A percentile compares a stretch with the other conserved stretches of the same genome.
Conservation (phyloP, 139 green algal genomes). For the Chlorella sp. region DNA sequence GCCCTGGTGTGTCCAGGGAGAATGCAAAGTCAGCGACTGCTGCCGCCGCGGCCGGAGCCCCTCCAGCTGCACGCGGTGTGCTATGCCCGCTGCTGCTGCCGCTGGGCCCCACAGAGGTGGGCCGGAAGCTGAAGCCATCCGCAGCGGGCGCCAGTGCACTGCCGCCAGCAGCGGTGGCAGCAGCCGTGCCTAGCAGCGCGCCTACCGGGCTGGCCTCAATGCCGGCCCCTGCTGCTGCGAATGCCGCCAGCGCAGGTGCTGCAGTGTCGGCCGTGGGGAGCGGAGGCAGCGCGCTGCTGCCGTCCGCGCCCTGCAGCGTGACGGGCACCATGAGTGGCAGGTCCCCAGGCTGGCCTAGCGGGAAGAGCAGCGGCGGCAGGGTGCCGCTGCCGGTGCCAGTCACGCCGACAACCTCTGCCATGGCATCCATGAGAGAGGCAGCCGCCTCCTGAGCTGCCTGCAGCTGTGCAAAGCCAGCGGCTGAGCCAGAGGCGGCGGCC, state of each 20-base stretch:
- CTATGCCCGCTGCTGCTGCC: slow-evolving; percentile 31
- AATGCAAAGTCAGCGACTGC: slow-evolving; percentile 12
- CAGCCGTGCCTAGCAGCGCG: neutral
- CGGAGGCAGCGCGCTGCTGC: neutral
- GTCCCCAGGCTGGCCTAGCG: neutral
- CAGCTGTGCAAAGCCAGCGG: neutral
- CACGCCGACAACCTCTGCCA: neutral
- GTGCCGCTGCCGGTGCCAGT: neutral
- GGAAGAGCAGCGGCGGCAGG: neutral
- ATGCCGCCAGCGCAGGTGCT: neutral
- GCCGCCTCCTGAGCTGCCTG: slow-evolving; percentile 1
- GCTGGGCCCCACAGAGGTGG: neutral
- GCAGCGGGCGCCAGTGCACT: neutral
- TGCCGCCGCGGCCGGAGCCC: neutral
- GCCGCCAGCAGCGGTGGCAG: neutral
- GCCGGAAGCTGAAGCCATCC: slow-evolving; percentile 15
- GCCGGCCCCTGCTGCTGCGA: neutral
- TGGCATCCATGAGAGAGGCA: neutral
- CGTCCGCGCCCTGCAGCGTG: neutral
- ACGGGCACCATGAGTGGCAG: neutral
- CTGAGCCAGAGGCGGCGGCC: neutral
- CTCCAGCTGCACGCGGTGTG: slow-evolving; percentile 7
- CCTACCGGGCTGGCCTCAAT: neutral
- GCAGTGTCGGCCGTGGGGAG: neutral
- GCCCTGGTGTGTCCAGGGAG: neutral